A percentile compares a stretch with the other conserved stretches of the same genome.
phyloP scores from a whole-genome alignment of 345 rosid species.

The Salix brachista region DNA sequence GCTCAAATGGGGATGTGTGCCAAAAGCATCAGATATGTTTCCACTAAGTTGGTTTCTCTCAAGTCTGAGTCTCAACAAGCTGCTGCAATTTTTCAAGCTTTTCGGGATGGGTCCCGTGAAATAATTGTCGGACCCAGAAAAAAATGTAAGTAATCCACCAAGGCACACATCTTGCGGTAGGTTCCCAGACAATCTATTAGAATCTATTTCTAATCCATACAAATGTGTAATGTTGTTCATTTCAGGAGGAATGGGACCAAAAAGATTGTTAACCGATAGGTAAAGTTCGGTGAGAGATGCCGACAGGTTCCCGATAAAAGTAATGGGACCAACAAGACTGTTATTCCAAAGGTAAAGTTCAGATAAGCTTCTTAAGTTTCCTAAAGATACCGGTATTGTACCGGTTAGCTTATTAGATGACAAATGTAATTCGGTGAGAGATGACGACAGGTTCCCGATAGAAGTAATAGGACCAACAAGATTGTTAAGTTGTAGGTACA shows the following conservation, averaged over 20 bases:
- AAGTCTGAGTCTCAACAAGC: background rate
- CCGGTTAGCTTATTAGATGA: no score
- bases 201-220: background rate
- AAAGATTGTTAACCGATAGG: background rate
- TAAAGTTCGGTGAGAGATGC: no score
- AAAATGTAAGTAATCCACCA: background rate
- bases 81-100: constrained; percentile 4
- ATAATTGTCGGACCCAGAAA: background rate
- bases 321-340: background rate
- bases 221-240: background rate
- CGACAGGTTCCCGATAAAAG: no score
- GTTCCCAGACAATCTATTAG: background rate
- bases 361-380: background rate
- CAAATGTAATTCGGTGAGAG: background rate
- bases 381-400: no score
- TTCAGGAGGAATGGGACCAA: constrained; percentile 1
- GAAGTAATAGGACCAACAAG: background rate
- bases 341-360: background rate
- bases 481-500: no score
- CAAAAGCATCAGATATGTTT: background rate
- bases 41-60: background rate
- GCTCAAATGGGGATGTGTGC: background rate
- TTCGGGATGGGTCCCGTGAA: background rate
- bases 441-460: background rate
- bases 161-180: background rate